These are phyloP conservation scores for Mucor saturninus DNA, from an alignment of 371 early-diverging fungal genomes.

Conservation along the genomic window DNA sequence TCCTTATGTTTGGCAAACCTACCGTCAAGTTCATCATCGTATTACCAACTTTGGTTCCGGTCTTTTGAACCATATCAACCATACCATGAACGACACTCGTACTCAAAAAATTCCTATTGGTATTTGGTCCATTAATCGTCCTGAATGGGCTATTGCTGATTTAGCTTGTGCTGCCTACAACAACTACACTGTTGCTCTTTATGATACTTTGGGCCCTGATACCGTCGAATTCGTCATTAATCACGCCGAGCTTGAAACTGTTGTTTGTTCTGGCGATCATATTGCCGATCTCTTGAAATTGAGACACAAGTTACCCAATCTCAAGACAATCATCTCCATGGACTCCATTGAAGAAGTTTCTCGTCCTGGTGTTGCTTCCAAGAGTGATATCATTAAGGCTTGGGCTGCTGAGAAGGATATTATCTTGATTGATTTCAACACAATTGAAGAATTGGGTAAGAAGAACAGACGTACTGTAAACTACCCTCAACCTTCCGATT, in stretches of 20 bases:
- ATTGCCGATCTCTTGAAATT: constrained; percentile 67
- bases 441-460: constrained; percentile 65
- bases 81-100: constrained; percentile 37
- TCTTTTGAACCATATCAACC: constrained; percentile 54
- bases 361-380: constrained; percentile 41
- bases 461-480: constrained; percentile 48
- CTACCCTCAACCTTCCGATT: constrained; percentile 59
- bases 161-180: constrained; percentile 60
- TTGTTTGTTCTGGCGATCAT: constrained; percentile 75
- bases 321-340: constrained; percentile 82
- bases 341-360: constrained; percentile 60
- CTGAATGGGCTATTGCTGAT: constrained; percentile 93
- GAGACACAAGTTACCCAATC: constrained; percentile 53
- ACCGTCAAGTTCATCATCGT: constrained; percentile 67
- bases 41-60: constrained; percentile 77
- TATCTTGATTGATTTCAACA: constrained; percentile 58
- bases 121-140: constrained; percentile 82
- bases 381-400: constrained; percentile 49
- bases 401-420: constrained; percentile 62
- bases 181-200: constrained; percentile 87
- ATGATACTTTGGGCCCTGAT: constrained; percentile 94
- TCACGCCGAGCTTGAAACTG: constrained; percentile 74
- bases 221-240: constrained; percentile 70
- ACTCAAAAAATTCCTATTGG: constrained; percentile 56
- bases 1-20: constrained; percentile 81